Base-by-base conservation (phyloP, 1,139 yeast genomes). In the Diutina ranongensis region DNA sequence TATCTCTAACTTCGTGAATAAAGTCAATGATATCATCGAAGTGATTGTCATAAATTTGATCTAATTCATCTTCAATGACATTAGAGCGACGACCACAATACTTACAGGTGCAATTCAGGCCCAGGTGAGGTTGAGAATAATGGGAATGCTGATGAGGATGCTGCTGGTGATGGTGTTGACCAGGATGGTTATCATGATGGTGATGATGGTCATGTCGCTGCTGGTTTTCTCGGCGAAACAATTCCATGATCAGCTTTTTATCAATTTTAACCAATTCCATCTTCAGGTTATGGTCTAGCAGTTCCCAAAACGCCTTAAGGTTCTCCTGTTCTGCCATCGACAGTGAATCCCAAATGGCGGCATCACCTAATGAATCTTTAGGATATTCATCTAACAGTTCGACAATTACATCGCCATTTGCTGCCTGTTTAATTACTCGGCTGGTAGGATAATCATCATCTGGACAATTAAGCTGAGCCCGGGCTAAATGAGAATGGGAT, bases 21-120 rank as follows among this genome's bases (percentile, higher is more conserved):
- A 35, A 44, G 46, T 65, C 67, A 46, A 64, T 58, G 19, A 70
- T 66, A 47, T 67, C 72, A 48, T 67, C 71, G 54, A 85, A 87
- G 44, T 88, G 76, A 47, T 78, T 76, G 54, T 83, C 73, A 48
- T 67, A 69, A 18, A 66, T 61, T 49, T 55, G 63, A 50, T 67
- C 89, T 56, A 89, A 72, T 57, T 86, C 95, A 52, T 80, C 81
- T 56, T 85, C 94, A 53, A 87, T 76, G 28, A 88, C 78, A 49
- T 71, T 66, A 52, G 81, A 78, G 53, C 84, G 79, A 46, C 87
- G 74, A 1, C 94, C 95, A 63, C 97, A 89, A 28, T 80, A 80
- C 4, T 80, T 67, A 59, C 97, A 89, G 48, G 79, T 40, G 45
- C 33, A 28, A 42, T 18, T 32, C 42, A 45, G 31, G 48, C 45